Conservation (phyloP, 768 basidiomycete genomes). For the Solioccasus polychromus region DNA sequence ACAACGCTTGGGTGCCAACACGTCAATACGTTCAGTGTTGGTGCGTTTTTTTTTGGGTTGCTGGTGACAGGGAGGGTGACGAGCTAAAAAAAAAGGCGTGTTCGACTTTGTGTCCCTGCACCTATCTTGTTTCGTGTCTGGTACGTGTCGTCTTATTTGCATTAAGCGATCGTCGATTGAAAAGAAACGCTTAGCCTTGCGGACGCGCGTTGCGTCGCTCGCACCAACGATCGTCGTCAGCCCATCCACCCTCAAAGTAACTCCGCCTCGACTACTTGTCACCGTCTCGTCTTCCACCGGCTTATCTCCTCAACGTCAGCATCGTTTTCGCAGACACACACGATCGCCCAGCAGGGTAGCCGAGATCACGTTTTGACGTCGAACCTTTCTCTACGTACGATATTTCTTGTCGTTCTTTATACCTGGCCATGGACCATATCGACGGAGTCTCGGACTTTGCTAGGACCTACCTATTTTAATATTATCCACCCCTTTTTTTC, state of each 20-base stretch:
- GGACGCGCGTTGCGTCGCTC: neutral
- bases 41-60: neutral
- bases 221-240: neutral
- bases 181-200: neutral
- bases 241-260: neutral
- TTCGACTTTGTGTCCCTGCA: neutral
- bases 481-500: no score
- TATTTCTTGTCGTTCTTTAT: neutral
- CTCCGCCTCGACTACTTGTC: neutral
- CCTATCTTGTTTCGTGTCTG: neutral
- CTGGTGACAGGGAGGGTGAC: neutral
- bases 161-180: neutral
- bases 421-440: no score
- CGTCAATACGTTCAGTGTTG: neutral
- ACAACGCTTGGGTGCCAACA: neutral
- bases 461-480: no score
- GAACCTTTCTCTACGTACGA: neutral
- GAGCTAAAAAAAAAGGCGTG: neutral
- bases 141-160: neutral
- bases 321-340: neutral
- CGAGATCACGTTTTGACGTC: slow-evolving; percentile 10
- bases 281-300: neutral
- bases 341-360: slow-evolving; percentile 14
- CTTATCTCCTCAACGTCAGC: neutral
- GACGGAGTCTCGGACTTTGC: no score